A percentile compares a stretch with the other conserved stretches of the same genome.
phyloP scores from a whole-genome alignment of 345 rosid species.

The Citrus trifoliata region DNA sequence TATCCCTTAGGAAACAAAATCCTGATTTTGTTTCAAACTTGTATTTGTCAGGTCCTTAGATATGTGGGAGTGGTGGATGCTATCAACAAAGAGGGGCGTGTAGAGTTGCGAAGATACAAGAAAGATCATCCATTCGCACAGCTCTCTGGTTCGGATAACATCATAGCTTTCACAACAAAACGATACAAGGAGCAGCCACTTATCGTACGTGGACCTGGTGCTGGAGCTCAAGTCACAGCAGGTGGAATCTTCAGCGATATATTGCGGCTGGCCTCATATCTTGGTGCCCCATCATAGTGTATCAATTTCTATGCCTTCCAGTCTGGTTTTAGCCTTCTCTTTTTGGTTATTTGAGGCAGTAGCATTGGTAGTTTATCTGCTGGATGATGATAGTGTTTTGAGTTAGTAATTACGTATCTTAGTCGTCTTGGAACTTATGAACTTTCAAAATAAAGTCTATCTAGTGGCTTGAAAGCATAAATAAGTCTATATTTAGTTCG shows the following conservation, averaged over 20 bases:
- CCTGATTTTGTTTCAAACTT: not conserved
- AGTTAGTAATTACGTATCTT: not conserved
- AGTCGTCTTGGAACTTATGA: no score
- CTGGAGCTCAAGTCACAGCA: conserved; percentile 98
- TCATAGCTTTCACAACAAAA: conserved; percentile 89
- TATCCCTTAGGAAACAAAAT: not conserved
- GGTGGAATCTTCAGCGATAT: conserved; percentile 96
- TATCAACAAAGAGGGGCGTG: conserved; percentile 53
- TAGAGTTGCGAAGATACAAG: conserved; percentile 73
- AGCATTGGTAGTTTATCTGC: not conserved
- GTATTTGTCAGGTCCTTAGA: conserved; percentile 62
- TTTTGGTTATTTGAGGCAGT: not conserved
- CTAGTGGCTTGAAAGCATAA: not conserved
- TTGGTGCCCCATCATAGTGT: conserved; percentile 86
- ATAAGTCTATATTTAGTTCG: not conserved
- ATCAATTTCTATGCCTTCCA: not conserved
- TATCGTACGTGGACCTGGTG: conserved; percentile 96
- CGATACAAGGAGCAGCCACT: conserved; percentile 91
- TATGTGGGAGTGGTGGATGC: conserved; percentile 94
- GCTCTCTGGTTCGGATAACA: conserved; percentile 88
- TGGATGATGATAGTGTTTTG: not conserved
- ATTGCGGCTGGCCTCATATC: conserved; percentile 82
- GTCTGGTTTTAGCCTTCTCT: not conserved
- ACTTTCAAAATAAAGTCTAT: not conserved
- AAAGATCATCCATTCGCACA: conserved; percentile 89